Conservation (phyloP, 148 eudicot species). For the Rhododendron mucronatum region DNA sequence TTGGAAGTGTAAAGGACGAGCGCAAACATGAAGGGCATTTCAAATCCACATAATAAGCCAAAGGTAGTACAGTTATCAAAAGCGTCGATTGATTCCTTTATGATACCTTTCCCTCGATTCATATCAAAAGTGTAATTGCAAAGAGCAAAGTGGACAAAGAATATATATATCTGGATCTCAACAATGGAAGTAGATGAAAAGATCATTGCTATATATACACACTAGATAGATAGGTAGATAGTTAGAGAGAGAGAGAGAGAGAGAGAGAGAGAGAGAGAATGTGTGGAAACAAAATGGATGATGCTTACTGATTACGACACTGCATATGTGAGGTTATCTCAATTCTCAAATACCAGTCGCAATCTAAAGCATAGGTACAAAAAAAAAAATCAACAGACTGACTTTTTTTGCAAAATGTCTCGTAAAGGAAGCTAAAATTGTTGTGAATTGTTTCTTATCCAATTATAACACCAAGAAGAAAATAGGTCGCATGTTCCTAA, state of each 20-base stretch:
- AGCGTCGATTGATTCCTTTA: neutral
- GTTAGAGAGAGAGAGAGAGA: neutral
- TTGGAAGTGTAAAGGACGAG: neutral
- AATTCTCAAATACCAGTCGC: neutral
- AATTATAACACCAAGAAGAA: neutral
- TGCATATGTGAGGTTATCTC: neutral
- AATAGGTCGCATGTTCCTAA: neutral
- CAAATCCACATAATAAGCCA: neutral
- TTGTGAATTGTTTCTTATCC: neutral
- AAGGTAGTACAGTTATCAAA: neutral
- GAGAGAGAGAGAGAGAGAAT: neutral
- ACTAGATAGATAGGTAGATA: neutral
- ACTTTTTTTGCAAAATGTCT: neutral
- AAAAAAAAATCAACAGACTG: neutral
- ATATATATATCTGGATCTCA: neutral
- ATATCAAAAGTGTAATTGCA: neutral
- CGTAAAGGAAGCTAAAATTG: neutral
- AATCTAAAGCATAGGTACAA: neutral
- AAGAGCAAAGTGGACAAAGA: neutral
- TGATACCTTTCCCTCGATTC: neutral
- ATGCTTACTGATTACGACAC: neutral
- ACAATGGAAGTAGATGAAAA: neutral
- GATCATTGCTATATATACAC: neutral
- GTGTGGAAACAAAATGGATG: neutral
- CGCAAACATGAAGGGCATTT: neutral